Base-by-base conservation (phyloP, 164 flowering plant species). In the Buxus sempervirens region DNA sequence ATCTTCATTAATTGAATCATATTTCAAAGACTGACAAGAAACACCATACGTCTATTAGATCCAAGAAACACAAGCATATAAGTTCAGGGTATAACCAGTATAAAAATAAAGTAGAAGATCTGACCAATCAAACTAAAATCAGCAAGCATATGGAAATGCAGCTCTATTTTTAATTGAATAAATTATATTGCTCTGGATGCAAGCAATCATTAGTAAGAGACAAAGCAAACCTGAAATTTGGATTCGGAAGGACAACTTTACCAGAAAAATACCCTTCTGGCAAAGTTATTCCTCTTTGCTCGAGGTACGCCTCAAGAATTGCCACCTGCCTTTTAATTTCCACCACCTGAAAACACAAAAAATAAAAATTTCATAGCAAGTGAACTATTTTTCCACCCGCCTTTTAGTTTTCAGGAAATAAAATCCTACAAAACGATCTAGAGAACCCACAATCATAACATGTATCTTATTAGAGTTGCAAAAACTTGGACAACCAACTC, bases 221-320 rank as follows among this genome's bases (percentile, higher is more conserved):
- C n/a, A 42, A 55, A 18, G 28, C 80, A 65, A 60, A 91, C 97
- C 87, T 62, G 74, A 80, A 83, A 20, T 85, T 88, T 26, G 97
- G 94, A 72, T 90, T 95, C 16, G 97, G 87, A 73, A 88, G 81
- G 58, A 95, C 73, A 70, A 95, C 93, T 82, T 80, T 92, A 66
- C 68, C 83, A 64, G 91, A 88, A 56, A 92, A 66, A 76, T 76
- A 87, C 72, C 96, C 97, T 63, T 80, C 86, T 8, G 94, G 93
- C 48, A 90, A 69, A 67, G 76, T 57, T 68, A 89, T 77, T 45
- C 97, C 97, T 78, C 99, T 88, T 73, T 88, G 93, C 79, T 95
- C 96, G 75, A 95, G 85, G 77, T 95, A 95, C 32, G 92, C 77
- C 76, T 92, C 96, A 71, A 95, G 97, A 70, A 92, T 66, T 15